Conservation (phyloP, 805 yeast genomes). For the Yamadazyma takamatsuzukensis region DNA sequence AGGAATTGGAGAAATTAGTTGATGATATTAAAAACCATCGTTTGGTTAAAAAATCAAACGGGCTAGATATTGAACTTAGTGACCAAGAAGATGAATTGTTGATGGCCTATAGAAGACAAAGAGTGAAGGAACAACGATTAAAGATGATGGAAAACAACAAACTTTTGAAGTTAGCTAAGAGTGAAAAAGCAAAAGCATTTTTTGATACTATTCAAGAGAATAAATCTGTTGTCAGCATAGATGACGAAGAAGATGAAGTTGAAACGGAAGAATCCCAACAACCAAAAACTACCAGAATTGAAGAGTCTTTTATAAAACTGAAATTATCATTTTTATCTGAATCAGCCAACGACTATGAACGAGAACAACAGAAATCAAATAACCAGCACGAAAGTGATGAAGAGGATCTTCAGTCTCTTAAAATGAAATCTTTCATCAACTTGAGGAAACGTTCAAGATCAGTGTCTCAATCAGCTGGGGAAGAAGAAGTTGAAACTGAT, state of each 20-base stretch:
- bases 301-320: constrained; percentile 53
- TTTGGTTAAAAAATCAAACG: constrained; percentile 53
- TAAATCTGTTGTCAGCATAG: constrained; percentile 18
- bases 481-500: constrained; percentile 23
- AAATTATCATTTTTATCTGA: constrained; percentile 51
- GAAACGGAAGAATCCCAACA: constrained; percentile 10
- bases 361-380: constrained; percentile 26
- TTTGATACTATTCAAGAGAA: constrained; percentile 39
- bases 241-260: constrained; percentile 17
- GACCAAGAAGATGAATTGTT: constrained; percentile 70
- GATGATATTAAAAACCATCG: constrained; percentile 73
- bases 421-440: constrained; percentile 28
- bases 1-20: constrained; percentile 60
- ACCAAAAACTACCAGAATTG: constrained; percentile 33
- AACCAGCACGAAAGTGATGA: constrained; percentile 35
- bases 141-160: constrained; percentile 46
- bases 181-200: constrained; percentile 62
- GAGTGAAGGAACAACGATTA: constrained; percentile 44
- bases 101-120: constrained; percentile 42
- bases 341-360: constrained; percentile 28
- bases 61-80: constrained; percentile 61
- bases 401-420: constrained; percentile 46
- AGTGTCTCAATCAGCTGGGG: too few relatives aligned
- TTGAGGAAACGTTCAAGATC: constrained; percentile 22
- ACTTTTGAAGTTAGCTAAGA: constrained; percentile 41